These are phyloP conservation scores for Botrytis sinoallii DNA, from an alignment of 2,329 filamentous ascomycete species.

Conservation along the genomic window DNA sequence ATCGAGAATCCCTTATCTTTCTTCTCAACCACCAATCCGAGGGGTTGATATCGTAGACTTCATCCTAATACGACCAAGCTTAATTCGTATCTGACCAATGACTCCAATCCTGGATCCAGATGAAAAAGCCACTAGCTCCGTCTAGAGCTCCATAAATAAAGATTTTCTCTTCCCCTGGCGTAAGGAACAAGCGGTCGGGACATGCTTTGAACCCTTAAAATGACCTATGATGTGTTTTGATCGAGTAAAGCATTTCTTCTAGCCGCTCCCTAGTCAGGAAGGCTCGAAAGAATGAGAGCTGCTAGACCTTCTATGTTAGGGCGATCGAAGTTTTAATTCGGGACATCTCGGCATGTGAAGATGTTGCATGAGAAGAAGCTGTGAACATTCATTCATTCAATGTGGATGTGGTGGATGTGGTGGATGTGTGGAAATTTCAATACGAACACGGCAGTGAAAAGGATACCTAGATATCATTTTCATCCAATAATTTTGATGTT, in stretches of 20 bases:
- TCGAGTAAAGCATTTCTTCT: conserved; percentile 10
- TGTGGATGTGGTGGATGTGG: background rate
- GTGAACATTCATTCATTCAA: background rate
- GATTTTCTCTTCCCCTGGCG: background rate
- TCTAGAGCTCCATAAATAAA: conserved; percentile 3
- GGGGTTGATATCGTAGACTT: background rate
- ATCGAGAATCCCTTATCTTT: conserved; percentile 9
- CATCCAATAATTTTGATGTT: background rate
- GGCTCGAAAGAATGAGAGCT: background rate
- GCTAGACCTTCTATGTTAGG: background rate
- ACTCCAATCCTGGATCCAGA: background rate
- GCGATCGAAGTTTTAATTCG: background rate
- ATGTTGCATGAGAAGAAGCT: background rate
- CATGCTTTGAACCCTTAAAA: background rate
- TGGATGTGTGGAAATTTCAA: background rate
- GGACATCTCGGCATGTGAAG: background rate
- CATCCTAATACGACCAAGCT: background rate
- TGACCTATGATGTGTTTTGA: conserved; percentile 17
- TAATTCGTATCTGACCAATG: background rate
- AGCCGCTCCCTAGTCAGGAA: background rate
- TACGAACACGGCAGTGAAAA: background rate
- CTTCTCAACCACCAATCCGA: conserved; percentile 1
- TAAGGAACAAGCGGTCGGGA: background rate
- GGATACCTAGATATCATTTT: background rate
- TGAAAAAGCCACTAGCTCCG: background rate